Evolutionary conservation across 148 eudicot species (phyloP).

Genomic region (Gaultheria prostrata): DNA sequence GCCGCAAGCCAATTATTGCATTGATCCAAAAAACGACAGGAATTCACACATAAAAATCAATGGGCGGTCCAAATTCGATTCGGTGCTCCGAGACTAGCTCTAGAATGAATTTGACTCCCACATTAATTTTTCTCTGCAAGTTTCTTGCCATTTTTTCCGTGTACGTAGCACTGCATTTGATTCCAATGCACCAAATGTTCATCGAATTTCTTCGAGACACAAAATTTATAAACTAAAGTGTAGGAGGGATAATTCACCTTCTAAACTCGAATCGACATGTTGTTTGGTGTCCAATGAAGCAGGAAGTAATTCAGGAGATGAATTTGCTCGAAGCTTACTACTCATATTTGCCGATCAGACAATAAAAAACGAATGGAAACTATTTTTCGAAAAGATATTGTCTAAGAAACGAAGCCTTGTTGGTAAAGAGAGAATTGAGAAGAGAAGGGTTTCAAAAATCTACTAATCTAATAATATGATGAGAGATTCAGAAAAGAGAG

Average conservation of each 20-base stretch:
- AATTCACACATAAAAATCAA: neutral
- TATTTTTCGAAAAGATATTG: neutral
- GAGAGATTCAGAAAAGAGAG: slow-evolving; percentile 37
- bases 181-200: neutral
- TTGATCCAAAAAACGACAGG: neutral
- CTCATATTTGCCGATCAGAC: slow-evolving; percentile 38
- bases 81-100: neutral
- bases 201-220: neutral
- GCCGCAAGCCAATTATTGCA: neutral
- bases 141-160: neutral
- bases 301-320: slow-evolving; percentile 54
- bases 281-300: slow-evolving; percentile 11
- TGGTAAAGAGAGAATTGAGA: neutral
- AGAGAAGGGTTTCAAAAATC: neutral
- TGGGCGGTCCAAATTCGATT: neutral
- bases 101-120: neutral
- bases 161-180: neutral
- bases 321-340: slow-evolving; percentile 35
- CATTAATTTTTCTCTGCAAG: neutral
- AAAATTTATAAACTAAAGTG: neutral
- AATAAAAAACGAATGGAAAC: neutral
- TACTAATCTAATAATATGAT: neutral
- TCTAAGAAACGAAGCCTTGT: neutral
- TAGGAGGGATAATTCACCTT: slow-evolving; percentile 42
- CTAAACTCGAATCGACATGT: slow-evolving; percentile 54